These are phyloP conservation scores for Pythium sp. DNA, from an alignment of 352 stramenopile genomes.

Conservation along the genomic window DNA sequence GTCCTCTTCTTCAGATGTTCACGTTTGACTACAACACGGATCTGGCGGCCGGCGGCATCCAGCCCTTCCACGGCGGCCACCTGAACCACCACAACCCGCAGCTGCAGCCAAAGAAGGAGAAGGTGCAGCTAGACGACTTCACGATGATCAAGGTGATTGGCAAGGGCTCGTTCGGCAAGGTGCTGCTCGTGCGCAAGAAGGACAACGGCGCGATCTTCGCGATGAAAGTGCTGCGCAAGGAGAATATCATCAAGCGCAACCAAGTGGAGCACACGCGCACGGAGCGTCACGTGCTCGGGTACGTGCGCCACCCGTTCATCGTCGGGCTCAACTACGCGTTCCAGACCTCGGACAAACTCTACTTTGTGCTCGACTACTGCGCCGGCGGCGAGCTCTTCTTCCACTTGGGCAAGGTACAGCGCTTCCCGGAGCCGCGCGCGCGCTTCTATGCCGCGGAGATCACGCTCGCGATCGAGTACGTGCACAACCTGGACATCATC, in stretches of 20 bases:
- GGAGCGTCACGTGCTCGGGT: slow-evolving; percentile 89
- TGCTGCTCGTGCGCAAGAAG: slow-evolving; percentile 86
- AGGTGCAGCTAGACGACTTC: slow-evolving; percentile 91
- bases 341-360: slow-evolving; percentile 96
- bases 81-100: slow-evolving; percentile 32
- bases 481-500: slow-evolving; percentile 94
- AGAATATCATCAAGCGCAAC: slow-evolving; percentile 97
- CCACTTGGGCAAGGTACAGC: slow-evolving; percentile 90
- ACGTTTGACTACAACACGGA: slow-evolving; percentile 73
- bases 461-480: slow-evolving; percentile 93
- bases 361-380: slow-evolving; percentile 99
- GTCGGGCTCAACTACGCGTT: slow-evolving; percentile 96
- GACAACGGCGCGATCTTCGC: slow-evolving; percentile 94
- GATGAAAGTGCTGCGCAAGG: slow-evolving; percentile 99
- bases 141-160: slow-evolving; percentile 97
- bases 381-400: slow-evolving; percentile 95
- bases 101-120: slow-evolving; percentile 47
- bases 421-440: slow-evolving; percentile 92
- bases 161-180: slow-evolving; percentile 94
- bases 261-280: slow-evolving; percentile 85
- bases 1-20: slow-evolving; percentile 48
- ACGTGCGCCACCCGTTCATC: slow-evolving; percentile 98
- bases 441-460: slow-evolving; percentile 98
- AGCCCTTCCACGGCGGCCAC: slow-evolving; percentile 18
- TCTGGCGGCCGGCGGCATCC: slow-evolving; percentile 27